phyloP scores from a whole-genome alignment of 371 early-diverging fungal genomes.

The Apophysomyces sp. region DNA sequence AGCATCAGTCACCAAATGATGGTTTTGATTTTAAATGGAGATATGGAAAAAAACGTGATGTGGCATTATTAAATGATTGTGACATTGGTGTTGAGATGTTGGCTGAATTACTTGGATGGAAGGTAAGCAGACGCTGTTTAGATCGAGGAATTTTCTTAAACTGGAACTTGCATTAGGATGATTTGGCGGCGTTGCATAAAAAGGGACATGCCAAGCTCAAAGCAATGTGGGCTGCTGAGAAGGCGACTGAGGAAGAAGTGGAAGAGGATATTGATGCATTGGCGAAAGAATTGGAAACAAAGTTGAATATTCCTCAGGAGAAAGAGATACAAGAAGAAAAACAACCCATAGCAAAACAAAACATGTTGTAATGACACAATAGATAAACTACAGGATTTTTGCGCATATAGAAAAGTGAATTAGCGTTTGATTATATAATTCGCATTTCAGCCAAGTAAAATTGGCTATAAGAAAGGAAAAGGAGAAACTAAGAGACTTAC shows the following conservation, averaged over 20 bases:
- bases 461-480: no score
- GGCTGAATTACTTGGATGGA: conserved; percentile 48
- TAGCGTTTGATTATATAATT: no score
- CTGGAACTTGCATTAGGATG: conserved; percentile 23
- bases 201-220: conserved; percentile 44
- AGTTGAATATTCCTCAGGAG: conserved; percentile 25
- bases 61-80: conserved; percentile 71
- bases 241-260: conserved; percentile 31
- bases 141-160: neutral
- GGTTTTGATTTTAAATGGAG: conserved; percentile 89
- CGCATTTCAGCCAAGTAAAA: no score
- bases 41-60: conserved; percentile 69
- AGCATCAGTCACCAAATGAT: conserved; percentile 21
- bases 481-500: no score
- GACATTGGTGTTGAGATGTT: conserved; percentile 74
- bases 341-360: neutral
- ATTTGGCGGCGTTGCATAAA: conserved; percentile 29
- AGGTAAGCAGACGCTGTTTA: conserved; percentile 20
- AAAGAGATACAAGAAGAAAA: conserved; percentile 2
- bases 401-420: no score
- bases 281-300: conserved; percentile 33
- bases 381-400: neutral
- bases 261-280: conserved; percentile 27
- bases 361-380: neutral
- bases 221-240: conserved; percentile 45